Base-by-base conservation (phyloP, 1,284 basidiomycete genomes). In the Marasmius sp. region DNA sequence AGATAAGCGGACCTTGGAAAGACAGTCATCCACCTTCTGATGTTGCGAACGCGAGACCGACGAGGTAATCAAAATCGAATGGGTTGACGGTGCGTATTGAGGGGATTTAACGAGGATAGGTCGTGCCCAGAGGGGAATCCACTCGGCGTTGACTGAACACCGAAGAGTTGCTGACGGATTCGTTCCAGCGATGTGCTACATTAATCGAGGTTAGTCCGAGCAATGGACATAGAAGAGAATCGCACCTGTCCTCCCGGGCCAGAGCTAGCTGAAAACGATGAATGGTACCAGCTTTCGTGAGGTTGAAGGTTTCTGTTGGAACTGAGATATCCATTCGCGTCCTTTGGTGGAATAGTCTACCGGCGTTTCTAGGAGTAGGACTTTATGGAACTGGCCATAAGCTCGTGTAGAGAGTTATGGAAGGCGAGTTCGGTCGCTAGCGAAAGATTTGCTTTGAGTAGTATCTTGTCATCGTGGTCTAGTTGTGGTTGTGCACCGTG, bases 131-230 rank as follows among this genome's bases (percentile, higher is more conserved):
- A 67, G 60, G 10, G 91, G 91, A 61, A 93, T 87, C 90, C 89
- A 92, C 0, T 74, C 57, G 1, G 82, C 77, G 54, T 84, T 75
- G 11, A 90, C 58, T 5, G 79, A 70, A 68, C 86, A 89, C 41
- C 87, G 79, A 11, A 87, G 67, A 0, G 85, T 87, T 0, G 83
- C 88, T 70, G 92, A 92, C 11, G 91, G 92, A 63, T 91, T 91
- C 27, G 92, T 83, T 74, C 92, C 93, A 70, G 93, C 93, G 48
- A 93, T 91, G 65, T 93, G 91, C 90, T 93, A 66, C n/a, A 27
- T 11, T 45, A 27, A 2, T 27, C 27, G 52, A 20, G 59, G 50
- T 57, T 43, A 55, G 34, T n/a, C 18, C 12, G 22, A 56, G 16
- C 27, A 43, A 18, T 18, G 20, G 47, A 4, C 27, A 37, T n/a